phyloP scores from a whole-genome alignment of 2,329 filamentous ascomycete species.

The Colletotrichum chlorophyti region DNA sequence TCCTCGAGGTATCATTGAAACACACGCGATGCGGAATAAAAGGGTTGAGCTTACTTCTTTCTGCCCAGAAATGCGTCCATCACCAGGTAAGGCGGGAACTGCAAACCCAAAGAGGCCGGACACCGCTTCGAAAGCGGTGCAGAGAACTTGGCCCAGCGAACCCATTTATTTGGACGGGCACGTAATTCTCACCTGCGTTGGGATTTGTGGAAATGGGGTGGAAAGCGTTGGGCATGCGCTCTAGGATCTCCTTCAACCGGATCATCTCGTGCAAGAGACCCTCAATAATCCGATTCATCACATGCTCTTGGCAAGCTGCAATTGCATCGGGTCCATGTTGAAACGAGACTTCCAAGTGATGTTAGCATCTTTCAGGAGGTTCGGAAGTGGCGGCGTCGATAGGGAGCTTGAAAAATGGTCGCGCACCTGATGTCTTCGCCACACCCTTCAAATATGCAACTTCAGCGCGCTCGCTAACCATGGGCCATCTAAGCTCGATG shows the following conservation, averaged over 20 bases:
- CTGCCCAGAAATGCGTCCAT: conserved; percentile 63
- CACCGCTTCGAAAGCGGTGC: conserved; percentile 56
- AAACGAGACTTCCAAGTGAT: conserved; percentile 49
- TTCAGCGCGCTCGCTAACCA: conserved; percentile 59
- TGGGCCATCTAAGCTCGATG: conserved; percentile 59
- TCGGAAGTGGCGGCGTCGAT: too few relatives aligned
- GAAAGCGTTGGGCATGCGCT: conserved; percentile 60
- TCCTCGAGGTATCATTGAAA: too few relatives aligned
- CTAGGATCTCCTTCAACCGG: conserved; percentile 58
- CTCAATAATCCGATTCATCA: conserved; percentile 58
- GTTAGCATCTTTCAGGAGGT: too few relatives aligned
- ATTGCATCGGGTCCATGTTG: conserved; percentile 59
- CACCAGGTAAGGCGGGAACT: conserved; percentile 59
- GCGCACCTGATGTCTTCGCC: conserved; percentile 54
- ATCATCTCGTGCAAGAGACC: conserved; percentile 57
- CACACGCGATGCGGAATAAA: too few relatives aligned
- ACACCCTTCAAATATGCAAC: conserved; percentile 58
- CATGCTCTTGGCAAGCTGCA: conserved; percentile 58
- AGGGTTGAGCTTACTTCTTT: conserved; percentile 39
- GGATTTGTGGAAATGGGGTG: conserved; percentile 61
- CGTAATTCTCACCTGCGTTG: conserved; percentile 57
- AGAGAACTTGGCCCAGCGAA: conserved; percentile 58
- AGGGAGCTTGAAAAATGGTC: too few relatives aligned
- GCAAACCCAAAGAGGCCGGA: conserved; percentile 56
- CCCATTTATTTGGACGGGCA: conserved; percentile 54